Evolutionary conservation across 2,329 filamentous ascomycete species (phyloP), one percentile per base, ranked within the genome.

Genomic region (Xylariaceae sp.): DNA sequence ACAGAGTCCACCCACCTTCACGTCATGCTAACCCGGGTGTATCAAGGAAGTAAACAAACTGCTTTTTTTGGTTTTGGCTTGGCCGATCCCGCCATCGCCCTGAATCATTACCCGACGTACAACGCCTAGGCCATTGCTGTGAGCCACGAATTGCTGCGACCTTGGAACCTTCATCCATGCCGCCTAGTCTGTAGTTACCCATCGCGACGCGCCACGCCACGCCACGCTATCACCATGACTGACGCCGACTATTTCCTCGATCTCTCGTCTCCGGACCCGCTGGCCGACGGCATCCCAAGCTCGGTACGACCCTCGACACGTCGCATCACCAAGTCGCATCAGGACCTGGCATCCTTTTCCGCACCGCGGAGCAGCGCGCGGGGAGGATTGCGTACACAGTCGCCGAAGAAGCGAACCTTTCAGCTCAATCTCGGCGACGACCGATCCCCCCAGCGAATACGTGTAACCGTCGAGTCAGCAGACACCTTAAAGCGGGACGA

Each of bases 341-440:
- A 59, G 39, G 58, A 65, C 47, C 69, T 68, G 49, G 73, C 73
- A 32, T 67, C 70, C 42, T 70, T 71, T 45, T 74, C 73, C 63
- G 67, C 75, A 53, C 75, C 78, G 16, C 74, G 72, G 39, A 79
- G 74, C 61, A 72, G 74, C 43, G 68, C 70, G 16, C 70, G 74
- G 12, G 66, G 48, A 44, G 67, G 55, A 67, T 70, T 26, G 71
- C 75, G 36, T 58, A 61, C 26, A 37, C 57, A 64, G 15, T 81
- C 80, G 40, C 80, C 80, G 37, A 71, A 78, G 46, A 83, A 80
- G 68, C 79, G 77, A 63, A 80, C 72, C 42, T 82, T 82, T 57
- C 76, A 81, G 65, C 74, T 83, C 32, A 78, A 82, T 58, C 77
- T 80, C 22, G 79, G 80, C 44, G 70, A 77, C 60, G 71, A 72